phyloP scores from a whole-genome alignment of 2,329 filamentous ascomycete genomes.

The Colletotrichum limetticola region DNA sequence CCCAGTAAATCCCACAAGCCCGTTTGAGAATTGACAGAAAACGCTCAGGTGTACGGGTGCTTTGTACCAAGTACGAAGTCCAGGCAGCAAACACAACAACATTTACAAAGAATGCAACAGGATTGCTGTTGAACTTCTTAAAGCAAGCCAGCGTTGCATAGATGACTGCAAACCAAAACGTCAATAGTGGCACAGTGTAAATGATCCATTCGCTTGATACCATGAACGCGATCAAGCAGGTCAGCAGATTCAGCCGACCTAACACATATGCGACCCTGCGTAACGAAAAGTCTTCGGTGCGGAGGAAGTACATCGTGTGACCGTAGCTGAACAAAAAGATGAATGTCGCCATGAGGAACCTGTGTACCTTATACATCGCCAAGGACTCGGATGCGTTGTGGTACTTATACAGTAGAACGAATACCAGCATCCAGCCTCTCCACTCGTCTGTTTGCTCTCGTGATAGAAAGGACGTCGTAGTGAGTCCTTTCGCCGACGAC shows the following conservation, averaged over 20 bases:
- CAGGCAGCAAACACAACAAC: conserved; percentile 55
- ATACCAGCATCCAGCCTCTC: conserved; percentile 73
- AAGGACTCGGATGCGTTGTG: conserved; percentile 58
- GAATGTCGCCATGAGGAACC: conserved; percentile 66
- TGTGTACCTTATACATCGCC: conserved; percentile 64
- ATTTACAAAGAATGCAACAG: conserved; percentile 57
- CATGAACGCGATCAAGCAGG: conserved; percentile 62
- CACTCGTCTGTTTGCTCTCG: conserved; percentile 71
- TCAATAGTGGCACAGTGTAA: conserved; percentile 69
- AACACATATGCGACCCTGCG: conserved; percentile 58
- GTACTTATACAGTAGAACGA: conserved; percentile 66
- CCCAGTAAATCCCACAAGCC: conserved; percentile 58
- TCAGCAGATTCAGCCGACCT: conserved; percentile 67
- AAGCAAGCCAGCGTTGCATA: conserved; percentile 61
- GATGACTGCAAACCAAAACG: conserved; percentile 71
- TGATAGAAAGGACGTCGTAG: conserved; percentile 47
- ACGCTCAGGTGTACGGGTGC: conserved; percentile 17
- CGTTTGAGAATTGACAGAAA: conserved; percentile 20
- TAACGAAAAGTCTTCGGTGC: conserved; percentile 66
- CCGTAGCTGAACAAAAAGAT: conserved; percentile 72
- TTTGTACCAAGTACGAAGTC: conserved; percentile 24
- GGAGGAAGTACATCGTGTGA: conserved; percentile 68
- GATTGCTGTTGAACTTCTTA: conserved; percentile 52
- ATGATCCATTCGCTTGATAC: conserved; percentile 62
- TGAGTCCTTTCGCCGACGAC: not conserved